Conservation (phyloP, 768 basidiomycete species). For the Termitomyces sp. region DNA sequence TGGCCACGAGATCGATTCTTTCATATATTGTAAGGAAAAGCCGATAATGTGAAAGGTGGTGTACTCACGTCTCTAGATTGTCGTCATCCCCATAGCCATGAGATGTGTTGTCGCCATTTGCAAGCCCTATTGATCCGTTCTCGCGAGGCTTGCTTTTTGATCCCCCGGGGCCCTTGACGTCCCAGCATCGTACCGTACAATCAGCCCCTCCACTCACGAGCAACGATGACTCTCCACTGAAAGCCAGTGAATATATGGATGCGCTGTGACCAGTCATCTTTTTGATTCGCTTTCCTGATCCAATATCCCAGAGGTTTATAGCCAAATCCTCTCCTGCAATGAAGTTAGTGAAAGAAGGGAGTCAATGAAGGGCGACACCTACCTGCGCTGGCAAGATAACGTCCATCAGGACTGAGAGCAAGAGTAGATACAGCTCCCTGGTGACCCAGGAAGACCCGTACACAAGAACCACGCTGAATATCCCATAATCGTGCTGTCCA, state of each 20-base stretch:
- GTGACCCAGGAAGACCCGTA: slow-evolving; percentile 94
- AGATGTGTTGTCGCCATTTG: slow-evolving; percentile 16
- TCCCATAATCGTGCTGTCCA: slow-evolving; percentile 97
- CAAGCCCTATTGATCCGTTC: slow-evolving; percentile 33
- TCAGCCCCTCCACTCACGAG: slow-evolving; percentile 91
- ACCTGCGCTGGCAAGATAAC: slow-evolving; percentile 90
- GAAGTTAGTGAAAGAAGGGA: neutral
- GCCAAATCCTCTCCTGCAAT: slow-evolving; percentile 77
- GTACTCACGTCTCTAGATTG: slow-evolving; percentile 64
- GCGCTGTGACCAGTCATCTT: slow-evolving; percentile 93
- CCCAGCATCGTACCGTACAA: slow-evolving; percentile 98
- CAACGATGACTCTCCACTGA: slow-evolving; percentile 86
- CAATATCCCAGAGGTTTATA: slow-evolving; percentile 95
- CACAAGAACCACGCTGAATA: slow-evolving; percentile 90
- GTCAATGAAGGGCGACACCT: slow-evolving; percentile 7
- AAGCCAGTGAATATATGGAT: slow-evolving; percentile 85
- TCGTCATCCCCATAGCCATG: slow-evolving; percentile 47
- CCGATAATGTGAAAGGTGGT: neutral
- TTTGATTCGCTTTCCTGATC: slow-evolving; percentile 91
- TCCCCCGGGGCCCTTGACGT: slow-evolving; percentile 79
- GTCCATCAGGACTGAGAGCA: slow-evolving; percentile 90
- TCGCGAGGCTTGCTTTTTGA: slow-evolving; percentile 48
- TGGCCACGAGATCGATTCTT: slow-evolving; percentile 82
- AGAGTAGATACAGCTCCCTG: slow-evolving; percentile 82
- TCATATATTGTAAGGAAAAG: slow-evolving; percentile 6